Evolutionary conservation across 306 rosid genomes (phyloP).

Genomic region (Quercus wislizeni): DNA sequence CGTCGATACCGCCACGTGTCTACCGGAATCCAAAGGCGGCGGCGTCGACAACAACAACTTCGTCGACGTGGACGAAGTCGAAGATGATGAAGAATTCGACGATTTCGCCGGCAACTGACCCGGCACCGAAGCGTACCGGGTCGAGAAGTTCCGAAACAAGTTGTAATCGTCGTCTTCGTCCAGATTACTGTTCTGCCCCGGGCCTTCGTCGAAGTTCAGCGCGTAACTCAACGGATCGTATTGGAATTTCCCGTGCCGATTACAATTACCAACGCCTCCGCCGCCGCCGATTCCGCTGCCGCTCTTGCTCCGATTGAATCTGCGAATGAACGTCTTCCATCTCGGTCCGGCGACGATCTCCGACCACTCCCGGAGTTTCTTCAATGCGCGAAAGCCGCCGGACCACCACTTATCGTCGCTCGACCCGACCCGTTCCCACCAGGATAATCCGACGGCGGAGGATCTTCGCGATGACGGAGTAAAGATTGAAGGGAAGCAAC

Average conservation of each 20-base stretch:
- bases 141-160: constrained; percentile 60
- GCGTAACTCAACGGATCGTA: constrained; percentile 89
- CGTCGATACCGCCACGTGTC: constrained; percentile 29
- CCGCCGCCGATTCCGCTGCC: not conserved
- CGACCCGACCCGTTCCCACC: constrained; percentile 73
- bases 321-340: constrained; percentile 92
- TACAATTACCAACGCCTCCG: too few species aligned
- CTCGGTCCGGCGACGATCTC: constrained; percentile 94
- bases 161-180: constrained; percentile 33
- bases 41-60: constrained; percentile 21
- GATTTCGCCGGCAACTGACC: constrained; percentile 21
- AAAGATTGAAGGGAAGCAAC: constrained; percentile 41
- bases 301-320: constrained; percentile 56
- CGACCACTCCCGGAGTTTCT: constrained; percentile 81
- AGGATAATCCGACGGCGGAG: constrained; percentile 29
- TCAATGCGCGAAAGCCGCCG: constrained; percentile 50
- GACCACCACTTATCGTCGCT: constrained; percentile 65
- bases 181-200: constrained; percentile 36
- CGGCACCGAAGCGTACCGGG: constrained; percentile 58
- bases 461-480: constrained; percentile 44
- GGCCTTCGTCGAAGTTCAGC: constrained; percentile 80
- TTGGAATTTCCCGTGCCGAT: constrained; percentile 60
- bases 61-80: not conserved
- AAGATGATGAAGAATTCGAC: not conserved
- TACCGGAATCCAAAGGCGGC: not conserved